Evolutionary conservation across 768 basidiomycete genomes (phyloP).

Genomic region (Boletus reticulatus): DNA sequence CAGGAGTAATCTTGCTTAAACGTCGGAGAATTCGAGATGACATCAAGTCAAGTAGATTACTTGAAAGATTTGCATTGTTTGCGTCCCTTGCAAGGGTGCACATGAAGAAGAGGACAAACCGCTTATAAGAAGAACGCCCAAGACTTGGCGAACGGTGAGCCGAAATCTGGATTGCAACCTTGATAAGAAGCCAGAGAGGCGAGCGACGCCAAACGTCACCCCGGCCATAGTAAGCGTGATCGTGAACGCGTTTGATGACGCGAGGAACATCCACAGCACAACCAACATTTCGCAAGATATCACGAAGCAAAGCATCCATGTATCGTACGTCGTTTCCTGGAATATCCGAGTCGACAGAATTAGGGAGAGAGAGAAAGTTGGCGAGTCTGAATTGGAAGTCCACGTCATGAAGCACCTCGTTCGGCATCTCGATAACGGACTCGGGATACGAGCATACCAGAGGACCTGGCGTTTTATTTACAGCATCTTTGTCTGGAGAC

Average conservation of each 20-base stretch:
- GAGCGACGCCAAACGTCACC: not conserved
- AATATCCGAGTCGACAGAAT: not conserved
- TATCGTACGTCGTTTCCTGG: not conserved
- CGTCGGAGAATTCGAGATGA: not conserved
- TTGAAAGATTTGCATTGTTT: not conserved
- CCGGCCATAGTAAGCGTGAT: not conserved
- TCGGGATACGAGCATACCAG: conserved; percentile 22
- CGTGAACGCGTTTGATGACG: not conserved
- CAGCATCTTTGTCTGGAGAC: conserved; percentile 26
- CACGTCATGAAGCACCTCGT: conserved; percentile 6
- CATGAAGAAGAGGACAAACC: not conserved
- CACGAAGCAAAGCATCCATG: not conserved
- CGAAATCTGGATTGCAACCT: not conserved
- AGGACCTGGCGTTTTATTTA: conserved; percentile 30
- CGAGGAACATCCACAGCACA: not conserved
- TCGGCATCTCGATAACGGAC: conserved; percentile 13
- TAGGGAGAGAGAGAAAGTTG: not conserved
- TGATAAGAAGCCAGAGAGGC: not conserved
- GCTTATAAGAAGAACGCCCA: not conserved
- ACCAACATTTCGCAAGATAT: not conserved
- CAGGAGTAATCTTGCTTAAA: not conserved
- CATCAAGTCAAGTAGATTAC: not conserved
- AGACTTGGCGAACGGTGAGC: not conserved
- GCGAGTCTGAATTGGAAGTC: conserved; percentile 16
- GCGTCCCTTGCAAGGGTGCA: not conserved